A percentile compares a stretch with the other conserved stretches of the same genome.
These are phyloP conservation scores for Pseudogymnoascus verrucosus DNA, from an alignment of 2,329 filamentous ascomycete species.

Conservation along the genomic window DNA sequence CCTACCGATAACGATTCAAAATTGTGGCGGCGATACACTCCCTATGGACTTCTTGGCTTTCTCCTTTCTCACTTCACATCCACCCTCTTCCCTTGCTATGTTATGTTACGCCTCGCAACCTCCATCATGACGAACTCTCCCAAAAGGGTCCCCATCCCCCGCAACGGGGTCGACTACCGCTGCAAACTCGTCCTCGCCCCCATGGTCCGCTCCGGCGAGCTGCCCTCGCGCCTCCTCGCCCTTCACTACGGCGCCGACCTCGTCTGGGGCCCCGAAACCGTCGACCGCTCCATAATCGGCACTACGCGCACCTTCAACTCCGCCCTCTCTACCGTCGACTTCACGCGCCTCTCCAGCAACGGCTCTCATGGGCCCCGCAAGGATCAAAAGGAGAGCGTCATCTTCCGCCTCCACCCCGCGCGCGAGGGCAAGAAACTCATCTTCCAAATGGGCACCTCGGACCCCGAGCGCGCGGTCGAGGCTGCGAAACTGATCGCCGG, in stretches of 20 bases:
- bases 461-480: constrained; percentile 72
- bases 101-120: constrained; percentile 32
- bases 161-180: constrained; percentile 84
- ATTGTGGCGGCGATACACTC: neutral
- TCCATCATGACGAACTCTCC: constrained; percentile 50
- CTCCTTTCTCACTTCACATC: neutral
- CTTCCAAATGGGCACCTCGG: constrained; percentile 86
- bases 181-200: constrained; percentile 91
- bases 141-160: constrained; percentile 74
- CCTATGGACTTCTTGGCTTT: neutral
- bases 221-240: constrained; percentile 80
- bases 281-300: constrained; percentile 87
- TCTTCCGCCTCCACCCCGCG: constrained; percentile 76
- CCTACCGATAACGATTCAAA: constrained; percentile 1
- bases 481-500: constrained; percentile 76
- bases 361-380: constrained; percentile 49
- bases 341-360: constrained; percentile 67
- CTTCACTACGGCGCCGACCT: constrained; percentile 94
- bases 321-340: constrained; percentile 73
- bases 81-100: constrained; percentile 17
- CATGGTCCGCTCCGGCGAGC: constrained; percentile 96
- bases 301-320: constrained; percentile 71
- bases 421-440: constrained; percentile 69
- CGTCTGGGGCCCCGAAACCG: constrained; percentile 95
- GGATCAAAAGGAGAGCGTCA: constrained; percentile 55